Base-by-base conservation (phyloP, 106 monocot genomes). In the Dendrobium officinale region DNA sequence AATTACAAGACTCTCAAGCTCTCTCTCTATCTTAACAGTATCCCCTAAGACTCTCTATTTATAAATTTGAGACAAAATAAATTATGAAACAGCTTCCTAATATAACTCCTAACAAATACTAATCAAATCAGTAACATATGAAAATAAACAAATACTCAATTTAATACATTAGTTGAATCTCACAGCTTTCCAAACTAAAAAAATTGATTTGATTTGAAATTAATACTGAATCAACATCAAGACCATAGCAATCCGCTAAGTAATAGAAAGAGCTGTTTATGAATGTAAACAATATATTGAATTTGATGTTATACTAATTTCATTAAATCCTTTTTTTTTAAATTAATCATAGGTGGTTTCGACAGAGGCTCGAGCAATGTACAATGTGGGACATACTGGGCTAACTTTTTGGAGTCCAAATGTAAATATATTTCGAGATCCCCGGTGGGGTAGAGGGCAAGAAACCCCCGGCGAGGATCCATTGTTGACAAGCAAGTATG, bases 381-480 rank as follows among this genome's bases (percentile, higher is more conserved):
- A 95, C 92, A 98, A 95, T 79, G 98, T 95, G 9, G 98, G 98
- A 0, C 85, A 91, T 1, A 95, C 92, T 0, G 98, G 98, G 54
- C 78, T 98, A 11, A 92, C 98, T 1, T 98, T 88, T 72, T 98
- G 95, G 98, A 98, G 98, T 77, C 98, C 98, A 5, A 95, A 95
- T 80, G 85, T 98, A 41, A 98, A 98, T 81, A 89, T 98, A 55
- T 91, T 95, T 77, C 79, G 98, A 0, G 95, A 98, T 75, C 98
- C 98, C 0, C 81, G 98, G 73, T 98, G 95, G 98, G 98, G 98
- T 17, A 91, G 98, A 80, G 98, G 91, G 11, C 98, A 98, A 80
- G 98, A 98, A 88, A 98, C 98, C 1, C 94, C 95, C 0, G 98
- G 98, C 1, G 98, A 98, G 77, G 98, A 98, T 70, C 98, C 98